Evolutionary conservation across 148 eudicot species (phyloP), one percentile per base, ranked within the genome.

Genomic region (Arbutus unedo): DNA sequence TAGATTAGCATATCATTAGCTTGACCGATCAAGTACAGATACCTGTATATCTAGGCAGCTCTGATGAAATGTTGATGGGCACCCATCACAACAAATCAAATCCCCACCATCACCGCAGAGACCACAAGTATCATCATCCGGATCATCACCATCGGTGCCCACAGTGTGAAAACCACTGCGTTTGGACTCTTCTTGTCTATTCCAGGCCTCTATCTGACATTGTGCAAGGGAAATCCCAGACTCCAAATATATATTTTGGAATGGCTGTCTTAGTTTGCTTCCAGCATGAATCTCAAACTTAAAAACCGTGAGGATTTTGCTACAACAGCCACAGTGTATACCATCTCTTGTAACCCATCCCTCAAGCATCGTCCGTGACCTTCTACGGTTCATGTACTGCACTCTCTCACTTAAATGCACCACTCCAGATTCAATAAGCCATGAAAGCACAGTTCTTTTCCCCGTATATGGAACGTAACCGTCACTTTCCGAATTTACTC

Each of bases 91-190:
- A 84, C 99, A 96, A 62, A 96, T 96, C 86, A 96, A 88, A 86
- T 96, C 94, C 75, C 99, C 99, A 72, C 99, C 99, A 90, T 96
- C 99, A 80, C 97, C 98, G 56, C 99, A 96, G 10, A 94, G 88
- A 51, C 96, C 93, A 84, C 99, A 96, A 4, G 98, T 92, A 83
- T 96, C 99, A 85, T 96, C 99, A 90, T 96, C 92, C 56, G 98
- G 96, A 87, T 96, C 99, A 81, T 96, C 93, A 78, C 98, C 97
- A 79, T 89, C 90, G 77, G 89, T 87, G 85, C 92, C 89, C 75
- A 96, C 86, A 67, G 62, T 59, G 81, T 90, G 81, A 84, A 90
- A 94, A 70, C 93, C 98, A 86, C 25, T 70, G 45, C 88, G 90
- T 62, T 86, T 85, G 73, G 94, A 83, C 80, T 90, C 92, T 55